Evolutionary conservation across 148 eudicot genomes (phyloP).

Genomic region (Nyssa sinensis): DNA sequence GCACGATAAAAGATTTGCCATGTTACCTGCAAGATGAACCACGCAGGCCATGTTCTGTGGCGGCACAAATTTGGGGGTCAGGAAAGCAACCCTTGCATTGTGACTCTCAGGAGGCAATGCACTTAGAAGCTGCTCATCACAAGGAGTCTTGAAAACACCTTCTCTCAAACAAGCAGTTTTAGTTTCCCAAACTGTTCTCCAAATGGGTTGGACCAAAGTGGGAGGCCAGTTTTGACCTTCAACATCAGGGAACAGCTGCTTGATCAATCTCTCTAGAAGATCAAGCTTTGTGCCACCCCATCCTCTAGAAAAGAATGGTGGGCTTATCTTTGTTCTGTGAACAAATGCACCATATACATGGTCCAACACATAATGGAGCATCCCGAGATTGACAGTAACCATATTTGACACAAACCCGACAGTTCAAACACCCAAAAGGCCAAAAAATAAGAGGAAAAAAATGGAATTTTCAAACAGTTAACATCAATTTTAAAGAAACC

Average conservation of each 20-base stretch:
- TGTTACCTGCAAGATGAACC: slow-evolving; percentile 96
- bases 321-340: slow-evolving; percentile 79
- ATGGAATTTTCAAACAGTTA: slow-evolving; percentile 6
- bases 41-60: slow-evolving; percentile 87
- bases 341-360: slow-evolving; percentile 97
- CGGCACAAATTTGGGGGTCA: slow-evolving; percentile 56
- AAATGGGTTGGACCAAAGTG: slow-evolving; percentile 56
- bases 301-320: slow-evolving; percentile 88
- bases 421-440: not conserved
- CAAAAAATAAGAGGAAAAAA: no score
- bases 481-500: slow-evolving; percentile 5
- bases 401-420: slow-evolving; percentile 26
- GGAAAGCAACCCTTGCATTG: slow-evolving; percentile 89
- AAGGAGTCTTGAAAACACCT: slow-evolving; percentile 86
- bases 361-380: slow-evolving; percentile 89
- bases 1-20: slow-evolving; percentile 1
- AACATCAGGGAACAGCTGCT: slow-evolving; percentile 70
- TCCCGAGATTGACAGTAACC: slow-evolving; percentile 80
- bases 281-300: slow-evolving; percentile 97
- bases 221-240: slow-evolving; percentile 88
- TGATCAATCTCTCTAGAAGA: slow-evolving; percentile 66
- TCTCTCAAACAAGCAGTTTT: slow-evolving; percentile 67
- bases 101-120: slow-evolving; percentile 98
- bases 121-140: slow-evolving; percentile 76
- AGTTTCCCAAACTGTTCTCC: slow-evolving; percentile 94